Conservation (phyloP, 345 rosid genomes). For the Punica granatum region DNA sequence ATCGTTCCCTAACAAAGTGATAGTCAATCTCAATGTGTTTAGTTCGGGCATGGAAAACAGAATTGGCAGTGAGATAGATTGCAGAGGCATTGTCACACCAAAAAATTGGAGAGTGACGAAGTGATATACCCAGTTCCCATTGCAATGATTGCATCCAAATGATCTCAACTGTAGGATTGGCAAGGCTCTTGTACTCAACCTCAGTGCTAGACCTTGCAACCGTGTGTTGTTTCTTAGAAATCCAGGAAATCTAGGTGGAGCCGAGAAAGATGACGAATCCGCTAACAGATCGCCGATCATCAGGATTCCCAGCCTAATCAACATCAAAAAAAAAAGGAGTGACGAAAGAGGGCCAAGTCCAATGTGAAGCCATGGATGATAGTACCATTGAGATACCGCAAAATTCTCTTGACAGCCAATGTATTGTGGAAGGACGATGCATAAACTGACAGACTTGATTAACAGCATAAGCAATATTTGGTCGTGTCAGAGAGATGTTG, state of each 20-base stretch:
- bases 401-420: too few relatives aligned
- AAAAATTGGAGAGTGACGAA: not conserved
- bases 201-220: not conserved
- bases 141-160: not conserved
- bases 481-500: too few relatives aligned
- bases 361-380: not conserved
- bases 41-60: not conserved
- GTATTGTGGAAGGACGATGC: too few relatives aligned
- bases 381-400: too few relatives aligned
- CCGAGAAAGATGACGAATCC: not conserved
- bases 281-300: too few relatives aligned
- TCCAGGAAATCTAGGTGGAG: not conserved
- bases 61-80: not conserved
- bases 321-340: not conserved
- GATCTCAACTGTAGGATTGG: not conserved
- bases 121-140: not conserved
- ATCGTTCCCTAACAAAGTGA: not conserved
- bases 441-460: too few relatives aligned
- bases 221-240: not conserved
- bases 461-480: too few relatives aligned
- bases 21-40: not conserved
- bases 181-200: too few relatives aligned
- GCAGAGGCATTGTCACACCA: not conserved
- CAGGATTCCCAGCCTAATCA: too few relatives aligned
- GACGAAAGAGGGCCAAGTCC: not conserved